Evolutionary conservation across 179 eudicot genomes (phyloP).

Genomic region (Vitellaria paradoxa): DNA sequence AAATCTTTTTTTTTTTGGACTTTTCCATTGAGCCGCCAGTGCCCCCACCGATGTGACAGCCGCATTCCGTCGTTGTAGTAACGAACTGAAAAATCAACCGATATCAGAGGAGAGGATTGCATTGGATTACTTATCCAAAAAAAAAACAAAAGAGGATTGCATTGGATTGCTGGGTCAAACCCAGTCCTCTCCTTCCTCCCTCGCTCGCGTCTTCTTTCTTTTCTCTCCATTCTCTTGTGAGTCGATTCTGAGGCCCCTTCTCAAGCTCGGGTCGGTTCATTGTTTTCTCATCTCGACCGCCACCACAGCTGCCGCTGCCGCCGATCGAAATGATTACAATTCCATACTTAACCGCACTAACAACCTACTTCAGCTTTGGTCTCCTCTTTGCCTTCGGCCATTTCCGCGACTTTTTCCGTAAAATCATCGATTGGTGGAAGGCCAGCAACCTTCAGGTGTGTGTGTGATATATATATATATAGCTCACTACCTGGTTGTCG

Average conservation of each 20-base stretch:
- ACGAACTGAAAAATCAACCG: constrained; percentile 6
- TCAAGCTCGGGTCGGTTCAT: constrained; percentile 3
- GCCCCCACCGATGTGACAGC: too few species aligned
- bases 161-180: neutral
- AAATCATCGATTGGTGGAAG: constrained; percentile 63
- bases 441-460: constrained; percentile 59
- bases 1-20: too few species aligned
- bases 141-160: too few species aligned
- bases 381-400: constrained; percentile 84
- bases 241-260: constrained; percentile 7
- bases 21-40: too few species aligned
- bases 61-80: too few species aligned
- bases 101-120: neutral
- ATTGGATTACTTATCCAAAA: too few species aligned
- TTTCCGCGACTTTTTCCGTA: constrained; percentile 78
- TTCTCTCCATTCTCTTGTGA: constrained; percentile 1
- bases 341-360: constrained; percentile 87
- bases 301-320: too few species aligned
- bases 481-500: neutral
- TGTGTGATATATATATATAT: neutral
- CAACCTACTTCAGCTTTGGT: constrained; percentile 84
- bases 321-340: constrained; percentile 64
- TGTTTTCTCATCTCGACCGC: neutral
- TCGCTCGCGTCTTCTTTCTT: neutral
- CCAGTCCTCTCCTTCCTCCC: constrained; percentile 8